These are phyloP conservation scores for Grosmannia huntii DNA, from an alignment of 2,329 filamentous ascomycete genomes.

Conservation along the genomic window DNA sequence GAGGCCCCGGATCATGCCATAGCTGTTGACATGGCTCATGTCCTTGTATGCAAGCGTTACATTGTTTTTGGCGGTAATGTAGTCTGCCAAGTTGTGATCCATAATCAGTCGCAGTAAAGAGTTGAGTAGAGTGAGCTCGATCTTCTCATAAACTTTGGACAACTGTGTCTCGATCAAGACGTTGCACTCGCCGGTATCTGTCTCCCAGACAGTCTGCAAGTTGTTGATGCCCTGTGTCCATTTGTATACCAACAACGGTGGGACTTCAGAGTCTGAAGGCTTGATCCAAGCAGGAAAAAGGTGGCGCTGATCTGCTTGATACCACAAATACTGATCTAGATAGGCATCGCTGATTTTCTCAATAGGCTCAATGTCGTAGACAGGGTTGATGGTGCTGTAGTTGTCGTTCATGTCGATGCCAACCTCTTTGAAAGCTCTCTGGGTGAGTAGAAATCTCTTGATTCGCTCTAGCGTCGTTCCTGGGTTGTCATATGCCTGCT, in stretches of 20 bases:
- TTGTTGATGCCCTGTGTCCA: constrained; percentile 99
- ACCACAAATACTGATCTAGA: constrained; percentile 97
- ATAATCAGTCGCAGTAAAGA: constrained; percentile 88
- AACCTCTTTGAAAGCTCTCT: constrained; percentile 97
- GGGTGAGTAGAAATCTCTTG: constrained; percentile 93
- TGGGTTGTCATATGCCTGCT: constrained; percentile 96
- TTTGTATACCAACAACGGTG: constrained; percentile 88
- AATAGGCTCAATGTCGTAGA: constrained; percentile 97
- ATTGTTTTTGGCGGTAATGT: constrained; percentile 99
- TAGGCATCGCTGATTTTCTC: constrained; percentile 99
- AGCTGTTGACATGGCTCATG: constrained; percentile 99
- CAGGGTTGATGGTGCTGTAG: constrained; percentile 96
- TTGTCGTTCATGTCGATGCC: constrained; percentile 99
- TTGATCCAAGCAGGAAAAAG: constrained; percentile 99
- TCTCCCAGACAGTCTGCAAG: constrained; percentile 87
- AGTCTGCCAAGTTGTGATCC: constrained; percentile 98
- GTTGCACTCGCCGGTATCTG: constrained; percentile 87
- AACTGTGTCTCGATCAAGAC: constrained; percentile 97
- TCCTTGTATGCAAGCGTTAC: constrained; percentile 99
- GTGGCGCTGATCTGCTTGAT: constrained; percentile 93
- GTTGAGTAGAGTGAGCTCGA: constrained; percentile 91
- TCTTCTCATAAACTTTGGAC: constrained; percentile 99
- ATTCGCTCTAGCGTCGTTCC: constrained; percentile 92
- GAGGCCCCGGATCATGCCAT: constrained; percentile 93
- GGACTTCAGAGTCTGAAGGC: constrained; percentile 94